Evolutionary conservation across 768 basidiomycete genomes (phyloP), one percentile per base, ranked within the genome.

Genomic region (Macrolepiota dolichaula): DNA sequence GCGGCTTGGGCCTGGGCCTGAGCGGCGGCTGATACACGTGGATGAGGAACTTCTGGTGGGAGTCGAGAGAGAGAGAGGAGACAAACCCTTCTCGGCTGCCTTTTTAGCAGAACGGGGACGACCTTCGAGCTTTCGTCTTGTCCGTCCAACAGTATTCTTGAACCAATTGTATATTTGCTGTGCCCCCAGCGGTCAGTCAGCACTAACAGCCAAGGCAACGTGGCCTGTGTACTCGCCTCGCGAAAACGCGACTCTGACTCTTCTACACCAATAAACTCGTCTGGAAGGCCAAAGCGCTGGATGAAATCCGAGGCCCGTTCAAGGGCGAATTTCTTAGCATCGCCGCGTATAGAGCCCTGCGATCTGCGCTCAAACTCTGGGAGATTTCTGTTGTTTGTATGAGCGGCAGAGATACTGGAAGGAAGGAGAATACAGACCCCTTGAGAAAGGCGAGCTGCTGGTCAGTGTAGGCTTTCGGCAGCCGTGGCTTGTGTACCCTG

Each of bases 101-200:
- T 80, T 82, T 70, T 82, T 85, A 49, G 78, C 76, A 40, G 83
- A 77, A 47, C 83, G 75, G 1, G 82, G 79, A 27, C 81, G 75
- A 5, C 84, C 84, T 62, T 85, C 85, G 49, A 81, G 72, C 68
- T 85, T 85, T 51, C 85, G 76, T 57, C 85, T 76, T 6, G 81
- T 83, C 35, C 86, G 77, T 5, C 85, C 86, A 57, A 85, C 81
- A 17, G 86, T 86, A 70, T 87, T 87, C 73, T 87, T 87, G 73
- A 85, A 87, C 86, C 86, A 88, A 66, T 86, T 87, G 74, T 87
- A 87, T 60, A 87, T 85, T 81, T 86, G 85, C 85, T 86, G 73
- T 68, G 65, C 58, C 10, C 46, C 24, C 19, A 3, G 4, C 12
- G 25, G 22, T 3, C 1, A 22, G 25, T 49, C 53, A 56, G 64